Evolutionary conservation across 2,329 filamentous ascomycete genomes (phyloP).

Genomic region (Pseudocercospora macadamiae): DNA sequence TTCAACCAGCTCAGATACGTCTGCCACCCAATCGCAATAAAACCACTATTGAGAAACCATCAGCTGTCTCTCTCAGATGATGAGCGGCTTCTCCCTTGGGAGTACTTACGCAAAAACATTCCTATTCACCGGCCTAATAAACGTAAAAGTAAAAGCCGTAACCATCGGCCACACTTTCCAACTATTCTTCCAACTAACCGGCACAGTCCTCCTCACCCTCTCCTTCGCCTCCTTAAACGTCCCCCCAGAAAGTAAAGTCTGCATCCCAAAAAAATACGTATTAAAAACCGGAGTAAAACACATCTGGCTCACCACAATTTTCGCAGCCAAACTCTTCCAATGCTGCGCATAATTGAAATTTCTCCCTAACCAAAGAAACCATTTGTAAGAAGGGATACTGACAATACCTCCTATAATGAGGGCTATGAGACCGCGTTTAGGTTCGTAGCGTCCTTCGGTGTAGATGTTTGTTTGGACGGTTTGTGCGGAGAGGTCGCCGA

Average conservation of each 20-base stretch:
- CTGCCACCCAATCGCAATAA: constrained; percentile 88
- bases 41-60: too few species aligned
- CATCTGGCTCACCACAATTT: constrained; percentile 78
- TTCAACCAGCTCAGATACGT: constrained; percentile 85
- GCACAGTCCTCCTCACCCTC: constrained; percentile 74
- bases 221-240: constrained; percentile 65
- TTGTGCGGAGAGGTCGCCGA: constrained; percentile 78
- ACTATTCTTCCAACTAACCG: constrained; percentile 74
- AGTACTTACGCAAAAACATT: constrained; percentile 82
- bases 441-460: constrained; percentile 61
- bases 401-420: constrained; percentile 73
- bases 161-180: constrained; percentile 88
- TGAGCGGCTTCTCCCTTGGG: too few species aligned
- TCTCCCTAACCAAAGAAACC: constrained; percentile 78
- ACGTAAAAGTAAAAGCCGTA: constrained; percentile 85
- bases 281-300: constrained; percentile 72
- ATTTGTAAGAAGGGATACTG: constrained; percentile 78
- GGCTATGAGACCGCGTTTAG: constrained; percentile 68
- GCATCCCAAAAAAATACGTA: constrained; percentile 57
- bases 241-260: constrained; percentile 60
- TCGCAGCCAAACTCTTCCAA: constrained; percentile 69
- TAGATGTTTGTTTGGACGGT: constrained; percentile 51
- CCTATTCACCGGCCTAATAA: constrained; percentile 75
- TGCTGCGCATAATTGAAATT: constrained; percentile 84
- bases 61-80: too few species aligned